Evolutionary conservation across 768 basidiomycete genomes (phyloP).

Genomic region (Hydnomerulius pinastri): DNA sequence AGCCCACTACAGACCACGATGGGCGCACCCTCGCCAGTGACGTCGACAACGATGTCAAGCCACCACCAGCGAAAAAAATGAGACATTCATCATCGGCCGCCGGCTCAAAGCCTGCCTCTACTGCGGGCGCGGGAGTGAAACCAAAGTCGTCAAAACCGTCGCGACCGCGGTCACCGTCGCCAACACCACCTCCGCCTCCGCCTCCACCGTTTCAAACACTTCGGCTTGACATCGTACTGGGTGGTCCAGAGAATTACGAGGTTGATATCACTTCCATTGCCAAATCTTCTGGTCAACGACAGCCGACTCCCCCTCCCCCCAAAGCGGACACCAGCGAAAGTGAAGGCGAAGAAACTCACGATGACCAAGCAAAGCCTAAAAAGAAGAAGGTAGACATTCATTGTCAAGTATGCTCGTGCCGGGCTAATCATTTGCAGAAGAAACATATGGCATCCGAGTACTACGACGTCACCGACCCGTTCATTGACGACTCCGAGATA

Average conservation of each 20-base stretch:
- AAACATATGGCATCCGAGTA: constrained; percentile 66
- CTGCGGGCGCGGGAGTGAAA: constrained; percentile 42
- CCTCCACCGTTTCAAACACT: constrained; percentile 61
- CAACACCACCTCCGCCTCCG: constrained; percentile 53
- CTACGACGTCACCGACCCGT: constrained; percentile 90
- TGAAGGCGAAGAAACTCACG: constrained; percentile 48
- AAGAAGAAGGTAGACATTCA: constrained; percentile 39
- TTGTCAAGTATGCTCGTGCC: constrained; percentile 2
- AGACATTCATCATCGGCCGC: constrained; percentile 24
- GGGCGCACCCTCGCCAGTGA: constrained; percentile 15
- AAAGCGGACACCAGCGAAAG: constrained; percentile 58
- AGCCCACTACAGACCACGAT: constrained; percentile 14
- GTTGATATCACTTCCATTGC: constrained; percentile 63
- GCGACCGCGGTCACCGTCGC: constrained; percentile 53
- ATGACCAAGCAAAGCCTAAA: constrained; percentile 34
- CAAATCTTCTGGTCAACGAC: constrained; percentile 66
- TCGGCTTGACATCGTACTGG: constrained; percentile 66
- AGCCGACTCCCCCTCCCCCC: constrained; percentile 52
- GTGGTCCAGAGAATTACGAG: constrained; percentile 75
- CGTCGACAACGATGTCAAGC: constrained; percentile 23
- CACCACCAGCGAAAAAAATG: constrained; percentile 32
- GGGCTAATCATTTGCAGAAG: constrained; percentile 33
- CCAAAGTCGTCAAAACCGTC: constrained; percentile 52
- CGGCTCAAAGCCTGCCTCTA: constrained; percentile 28
- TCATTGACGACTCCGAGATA: constrained; percentile 97